Evolutionary conservation across 2,329 filamentous ascomycete genomes (phyloP), one percentile per base, ranked within the genome.

Genomic region (Ceratocystis diversiconidia): DNA sequence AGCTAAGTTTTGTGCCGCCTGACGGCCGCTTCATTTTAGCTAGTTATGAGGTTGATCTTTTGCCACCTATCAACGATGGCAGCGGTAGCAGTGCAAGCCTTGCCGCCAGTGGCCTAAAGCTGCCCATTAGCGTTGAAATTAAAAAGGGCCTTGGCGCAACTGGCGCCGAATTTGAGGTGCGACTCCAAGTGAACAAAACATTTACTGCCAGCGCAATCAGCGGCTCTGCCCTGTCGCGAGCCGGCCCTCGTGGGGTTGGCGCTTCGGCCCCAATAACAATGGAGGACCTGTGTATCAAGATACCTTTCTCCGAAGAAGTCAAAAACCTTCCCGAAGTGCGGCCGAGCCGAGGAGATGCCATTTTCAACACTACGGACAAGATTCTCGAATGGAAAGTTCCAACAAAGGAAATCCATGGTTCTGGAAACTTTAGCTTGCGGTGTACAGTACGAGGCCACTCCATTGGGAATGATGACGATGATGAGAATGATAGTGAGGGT

Each of bases 1-100:
- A 96, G 69, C 79, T 99, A n/a, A 95, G 90, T 72, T 99, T 99
- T 72, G 84, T 99, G 12, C 94, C 94, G 1, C 94, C 94, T 0
- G 94, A 99, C 73, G 94, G 94, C 41, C 84, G 90, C 55, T 99
- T 97, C 73, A 88, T 96, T 50, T 80, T 99, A 19, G 92, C 91
- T 41, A 92, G 91, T 25, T 99, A 99, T 73, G 92, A 96, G 74
- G 90, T 95, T 22, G 90, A 99, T 74, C 77, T 99, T 25, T 79
- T 97, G 12, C 91, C 91, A 0, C 83, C 87, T 62, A 82, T 85
- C 17, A 80, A 79, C 69, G 10, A 41, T 41, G 10, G 79, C 19
- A 50, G 3, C 22, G 15, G 81, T 22, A 81, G 82, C 70, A 79
- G 79, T 63, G 79, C 81, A 19, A 81, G 76, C 64, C 75, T 83